phyloP scores from a whole-genome alignment of 140 eudicot genomes.

The Senecio squalidus region DNA sequence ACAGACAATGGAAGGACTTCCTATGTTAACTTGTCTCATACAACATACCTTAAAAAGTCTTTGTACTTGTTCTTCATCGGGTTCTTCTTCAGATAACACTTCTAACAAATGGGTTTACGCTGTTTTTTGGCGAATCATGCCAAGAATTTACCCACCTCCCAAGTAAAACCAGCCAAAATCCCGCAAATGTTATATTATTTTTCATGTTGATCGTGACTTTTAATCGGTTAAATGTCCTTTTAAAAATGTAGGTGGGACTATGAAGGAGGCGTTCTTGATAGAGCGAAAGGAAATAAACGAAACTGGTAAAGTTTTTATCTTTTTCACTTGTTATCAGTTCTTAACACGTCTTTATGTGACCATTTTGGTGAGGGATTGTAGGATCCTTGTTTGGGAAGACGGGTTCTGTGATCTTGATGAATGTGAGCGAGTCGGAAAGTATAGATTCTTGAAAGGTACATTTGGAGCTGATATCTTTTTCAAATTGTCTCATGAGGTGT shows the following conservation, averaged over 20 bases:
- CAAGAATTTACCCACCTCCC: constrained; percentile 87
- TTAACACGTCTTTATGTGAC: neutral
- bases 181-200: neutral
- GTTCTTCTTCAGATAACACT: constrained; percentile 32
- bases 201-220: neutral
- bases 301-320: constrained; percentile 48
- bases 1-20: constrained; percentile 77
- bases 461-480: constrained; percentile 86
- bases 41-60: constrained; percentile 78
- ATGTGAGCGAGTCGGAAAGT: constrained; percentile 47
- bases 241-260: constrained; percentile 65
- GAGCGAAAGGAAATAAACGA: constrained; percentile 68
- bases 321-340: neutral
- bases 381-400: constrained; percentile 96
- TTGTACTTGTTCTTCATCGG: constrained; percentile 44
- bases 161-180: constrained; percentile 36
- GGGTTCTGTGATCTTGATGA: constrained; percentile 72
- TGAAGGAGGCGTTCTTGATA: constrained; percentile 64
- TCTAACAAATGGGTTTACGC: constrained; percentile 81
- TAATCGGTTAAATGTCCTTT: neutral
- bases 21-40: constrained; percentile 72
- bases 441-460: constrained; percentile 36
- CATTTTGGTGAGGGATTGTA: constrained; percentile 18
- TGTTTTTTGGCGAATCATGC: constrained; percentile 78
- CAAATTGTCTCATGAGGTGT: constrained; percentile 87